phyloP scores from a whole-genome alignment of 108 stramenopile species.

The Skeletonema menzelii region DNA sequence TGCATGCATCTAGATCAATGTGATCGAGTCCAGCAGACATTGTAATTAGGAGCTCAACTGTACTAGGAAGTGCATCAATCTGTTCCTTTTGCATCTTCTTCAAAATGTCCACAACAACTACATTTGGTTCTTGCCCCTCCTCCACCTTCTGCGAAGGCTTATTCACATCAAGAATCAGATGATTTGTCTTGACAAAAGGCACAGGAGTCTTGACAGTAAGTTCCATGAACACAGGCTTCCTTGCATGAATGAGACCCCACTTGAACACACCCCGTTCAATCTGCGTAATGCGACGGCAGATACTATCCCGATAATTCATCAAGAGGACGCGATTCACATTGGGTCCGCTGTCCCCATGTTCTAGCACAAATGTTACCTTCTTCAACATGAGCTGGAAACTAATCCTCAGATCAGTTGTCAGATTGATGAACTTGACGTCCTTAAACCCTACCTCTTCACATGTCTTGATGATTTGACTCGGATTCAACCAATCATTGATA shows the following conservation, averaged over 20 bases:
- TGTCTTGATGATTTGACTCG: slow-evolving; percentile 38
- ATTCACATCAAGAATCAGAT: slow-evolving; percentile 30
- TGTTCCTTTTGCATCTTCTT: slow-evolving; percentile 40
- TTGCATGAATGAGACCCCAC: slow-evolving; percentile 59
- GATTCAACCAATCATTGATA: slow-evolving; percentile 61
- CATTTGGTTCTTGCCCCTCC: slow-evolving; percentile 16
- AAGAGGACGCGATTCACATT: slow-evolving; percentile 37
- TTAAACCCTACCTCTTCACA: slow-evolving; percentile 45
- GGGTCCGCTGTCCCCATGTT: slow-evolving; percentile 24
- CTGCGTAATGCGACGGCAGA: slow-evolving; percentile 51
- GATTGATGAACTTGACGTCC: slow-evolving; percentile 56
- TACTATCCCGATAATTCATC: slow-evolving; percentile 42
- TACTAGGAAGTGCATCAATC: slow-evolving; percentile 53
- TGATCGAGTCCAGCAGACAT: slow-evolving; percentile 67
- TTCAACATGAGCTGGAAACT: slow-evolving; percentile 56
- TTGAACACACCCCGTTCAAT: slow-evolving; percentile 62
- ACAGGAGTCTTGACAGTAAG: slow-evolving; percentile 46
- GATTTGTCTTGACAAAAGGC: slow-evolving; percentile 30
- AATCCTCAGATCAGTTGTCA: slow-evolving; percentile 52
- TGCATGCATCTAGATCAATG: slow-evolving; percentile 54
- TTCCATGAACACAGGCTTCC: slow-evolving; percentile 52
- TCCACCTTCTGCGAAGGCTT: slow-evolving; percentile 17
- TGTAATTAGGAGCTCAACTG: slow-evolving; percentile 49
- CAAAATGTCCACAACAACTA: slow-evolving; percentile 56
- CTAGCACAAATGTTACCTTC: slow-evolving; percentile 49